These are phyloP conservation scores for Clausena lansium DNA, from an alignment of 345 rosid species.

Conservation along the genomic window DNA sequence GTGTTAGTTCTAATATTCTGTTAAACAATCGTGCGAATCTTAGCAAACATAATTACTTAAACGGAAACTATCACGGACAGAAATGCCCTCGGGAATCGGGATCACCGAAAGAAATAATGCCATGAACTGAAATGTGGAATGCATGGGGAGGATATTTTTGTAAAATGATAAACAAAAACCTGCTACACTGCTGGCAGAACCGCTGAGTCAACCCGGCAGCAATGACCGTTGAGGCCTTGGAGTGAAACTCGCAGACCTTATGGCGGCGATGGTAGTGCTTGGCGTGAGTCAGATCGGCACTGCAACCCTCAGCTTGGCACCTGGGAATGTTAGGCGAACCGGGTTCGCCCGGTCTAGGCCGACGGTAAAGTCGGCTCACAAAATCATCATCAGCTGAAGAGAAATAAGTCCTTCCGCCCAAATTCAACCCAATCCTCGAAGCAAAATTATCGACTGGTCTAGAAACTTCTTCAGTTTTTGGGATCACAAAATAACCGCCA, in stretches of 20 bases:
- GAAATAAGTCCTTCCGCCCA: constrained; percentile 92
- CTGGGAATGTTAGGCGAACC: constrained; percentile 57
- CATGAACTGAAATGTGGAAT: background rate
- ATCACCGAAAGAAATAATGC: too few species aligned
- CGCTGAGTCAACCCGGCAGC: constrained; percentile 93
- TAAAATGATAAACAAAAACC: constrained; percentile 48
- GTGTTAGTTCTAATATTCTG: background rate
- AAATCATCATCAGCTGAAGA: constrained; percentile 89
- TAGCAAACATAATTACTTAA: constrained; percentile 21
- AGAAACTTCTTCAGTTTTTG: constrained; percentile 71
- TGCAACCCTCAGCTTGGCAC: constrained; percentile 98
- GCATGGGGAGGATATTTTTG: constrained; percentile 30
- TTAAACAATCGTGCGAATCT: constrained; percentile 3
- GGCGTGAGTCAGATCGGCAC: constrained; percentile 84
- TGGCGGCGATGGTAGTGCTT: constrained; percentile 98
- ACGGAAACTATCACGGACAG: constrained; percentile 32
- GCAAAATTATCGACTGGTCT: constrained; percentile 43
- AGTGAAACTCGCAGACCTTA: constrained; percentile 96
- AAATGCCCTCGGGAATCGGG: constrained; percentile 53
- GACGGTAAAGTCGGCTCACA: constrained; percentile 81
- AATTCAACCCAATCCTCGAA: constrained; percentile 76
- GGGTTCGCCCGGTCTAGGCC: constrained; percentile 62
- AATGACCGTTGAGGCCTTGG: constrained; percentile 85
- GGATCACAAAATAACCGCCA: constrained; percentile 47
- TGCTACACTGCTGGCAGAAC: constrained; percentile 99